phyloP scores from a whole-genome alignment of 139 green algal species.

The Asterochloris erici region DNA sequence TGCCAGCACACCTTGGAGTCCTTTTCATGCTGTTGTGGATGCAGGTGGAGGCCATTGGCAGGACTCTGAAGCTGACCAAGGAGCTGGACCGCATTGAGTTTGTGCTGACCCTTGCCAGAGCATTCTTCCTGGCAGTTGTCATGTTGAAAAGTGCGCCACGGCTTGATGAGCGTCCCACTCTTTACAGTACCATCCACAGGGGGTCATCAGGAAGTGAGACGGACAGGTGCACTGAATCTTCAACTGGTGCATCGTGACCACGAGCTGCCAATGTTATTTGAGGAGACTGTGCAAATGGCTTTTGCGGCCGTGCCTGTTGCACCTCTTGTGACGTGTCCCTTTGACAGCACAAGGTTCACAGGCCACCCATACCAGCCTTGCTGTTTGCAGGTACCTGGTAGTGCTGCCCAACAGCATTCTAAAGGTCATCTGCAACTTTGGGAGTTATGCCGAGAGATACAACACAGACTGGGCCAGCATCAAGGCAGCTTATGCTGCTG shows the following conservation, averaged over 20 bases:
- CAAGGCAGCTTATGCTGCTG: not conserved
- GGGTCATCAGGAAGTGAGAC: not conserved
- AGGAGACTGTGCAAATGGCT: too few species aligned
- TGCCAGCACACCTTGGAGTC: too few species aligned
- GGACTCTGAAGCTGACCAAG: too few species aligned
- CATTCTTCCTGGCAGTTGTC: not conserved
- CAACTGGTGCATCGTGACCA: too few species aligned
- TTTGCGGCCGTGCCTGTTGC: not conserved
- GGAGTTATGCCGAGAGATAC: not conserved
- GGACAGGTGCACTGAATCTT: too few species aligned
- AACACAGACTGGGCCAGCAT: not conserved
- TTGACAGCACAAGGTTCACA: too few species aligned
- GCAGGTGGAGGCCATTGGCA: too few species aligned
- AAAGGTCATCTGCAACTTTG: not conserved
- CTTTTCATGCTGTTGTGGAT: too few species aligned
- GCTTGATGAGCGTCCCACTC: not conserved
- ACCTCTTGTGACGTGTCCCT: not conserved
- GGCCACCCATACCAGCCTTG: too few species aligned
- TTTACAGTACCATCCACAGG: not conserved
- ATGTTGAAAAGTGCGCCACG: not conserved
- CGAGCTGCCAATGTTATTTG: not conserved
- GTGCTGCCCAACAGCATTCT: not conserved
- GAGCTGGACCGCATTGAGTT: not conserved
- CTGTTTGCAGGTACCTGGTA: not conserved
- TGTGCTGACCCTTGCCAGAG: not conserved